These are phyloP conservation scores for Vickermania spadyakhi DNA, from an alignment of 208 protist genomes.

Conservation along the genomic window DNA sequence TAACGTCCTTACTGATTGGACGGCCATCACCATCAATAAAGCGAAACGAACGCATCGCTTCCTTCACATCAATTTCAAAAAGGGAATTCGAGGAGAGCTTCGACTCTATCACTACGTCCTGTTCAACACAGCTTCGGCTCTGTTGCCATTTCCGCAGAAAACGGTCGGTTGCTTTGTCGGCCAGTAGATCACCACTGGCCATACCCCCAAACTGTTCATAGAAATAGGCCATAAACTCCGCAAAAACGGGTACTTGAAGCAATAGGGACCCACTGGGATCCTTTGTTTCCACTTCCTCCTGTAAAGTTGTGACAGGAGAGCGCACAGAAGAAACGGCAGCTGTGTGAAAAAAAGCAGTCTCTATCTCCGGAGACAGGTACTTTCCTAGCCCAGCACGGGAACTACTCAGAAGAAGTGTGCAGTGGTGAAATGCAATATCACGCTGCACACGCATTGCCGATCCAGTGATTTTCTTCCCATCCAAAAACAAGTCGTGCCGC, in stretches of 20 bases:
- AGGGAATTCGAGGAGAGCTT: conserved; percentile 4
- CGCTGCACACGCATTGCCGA: conserved; percentile 86
- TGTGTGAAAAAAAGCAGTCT: conserved; percentile 37
- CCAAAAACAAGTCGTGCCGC: conserved; percentile 76
- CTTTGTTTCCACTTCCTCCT: conserved; percentile 8
- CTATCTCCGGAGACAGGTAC: conserved; percentile 47
- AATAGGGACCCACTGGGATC: not conserved
- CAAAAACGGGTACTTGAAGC: conserved; percentile 9
- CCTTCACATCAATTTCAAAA: conserved; percentile 13
- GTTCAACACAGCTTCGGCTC: too few species aligned
- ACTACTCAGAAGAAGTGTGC: conserved; percentile 66
- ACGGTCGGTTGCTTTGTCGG: not conserved
- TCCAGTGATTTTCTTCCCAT: conserved; percentile 76
- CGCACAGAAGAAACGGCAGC: conserved; percentile 50
- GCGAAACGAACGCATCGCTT: not conserved
- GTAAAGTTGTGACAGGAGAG: conserved; percentile 62
- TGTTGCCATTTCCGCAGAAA: not conserved
- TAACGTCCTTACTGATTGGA: conserved; percentile 11
- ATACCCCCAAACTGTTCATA: conserved; percentile 28
- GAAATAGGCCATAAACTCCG: conserved; percentile 22
- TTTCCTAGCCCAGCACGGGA: conserved; percentile 18
- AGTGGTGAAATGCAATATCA: conserved; percentile 78
- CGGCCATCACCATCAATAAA: conserved; percentile 37
- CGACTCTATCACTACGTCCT: too few species aligned
- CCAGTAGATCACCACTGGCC: conserved; percentile 24